Evolutionary conservation across 352 stramenopile genomes (phyloP).

Genomic region (Phytophthora multivora): DNA sequence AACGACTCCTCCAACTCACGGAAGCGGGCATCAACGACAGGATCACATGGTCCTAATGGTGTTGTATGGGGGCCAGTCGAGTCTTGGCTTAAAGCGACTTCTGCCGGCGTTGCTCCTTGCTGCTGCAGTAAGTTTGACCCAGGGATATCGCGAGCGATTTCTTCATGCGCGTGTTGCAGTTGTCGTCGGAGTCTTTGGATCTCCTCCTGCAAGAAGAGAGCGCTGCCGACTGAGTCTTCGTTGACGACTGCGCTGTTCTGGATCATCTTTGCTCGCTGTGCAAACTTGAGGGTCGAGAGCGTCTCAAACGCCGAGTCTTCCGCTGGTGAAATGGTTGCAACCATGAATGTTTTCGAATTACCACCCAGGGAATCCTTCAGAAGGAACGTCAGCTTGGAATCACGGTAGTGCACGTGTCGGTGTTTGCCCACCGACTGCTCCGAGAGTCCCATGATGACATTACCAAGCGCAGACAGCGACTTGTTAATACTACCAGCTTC

Average conservation of each 20-base stretch:
- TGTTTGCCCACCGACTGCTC: conserved; percentile 82
- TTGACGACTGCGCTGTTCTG: conserved; percentile 87
- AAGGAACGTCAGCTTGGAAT: conserved; percentile 87
- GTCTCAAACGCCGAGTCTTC: conserved; percentile 88
- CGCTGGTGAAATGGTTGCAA: conserved; percentile 81
- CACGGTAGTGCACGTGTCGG: conserved; percentile 83
- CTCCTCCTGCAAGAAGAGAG: conserved; percentile 73
- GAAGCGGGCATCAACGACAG: conserved; percentile 47
- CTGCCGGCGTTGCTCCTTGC: conserved; percentile 9
- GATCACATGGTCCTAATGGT: conserved; percentile 32
- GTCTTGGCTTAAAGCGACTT: conserved; percentile 21
- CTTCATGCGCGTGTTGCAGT: conserved; percentile 54
- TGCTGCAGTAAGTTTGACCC: conserved; percentile 24
- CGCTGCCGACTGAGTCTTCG: conserved; percentile 74
- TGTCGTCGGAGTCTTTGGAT: conserved; percentile 62
- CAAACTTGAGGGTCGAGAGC: conserved; percentile 86
- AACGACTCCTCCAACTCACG: conserved; percentile 72
- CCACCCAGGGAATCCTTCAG: conserved; percentile 85
- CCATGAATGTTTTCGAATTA: conserved; percentile 90
- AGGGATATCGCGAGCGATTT: conserved; percentile 30
- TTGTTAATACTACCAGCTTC: conserved; percentile 98
- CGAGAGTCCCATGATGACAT: conserved; percentile 93
- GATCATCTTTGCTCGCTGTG: conserved; percentile 85
- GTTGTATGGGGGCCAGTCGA: background rate
- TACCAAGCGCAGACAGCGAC: conserved; percentile 94